phyloP scores from a whole-genome alignment of 345 rosid species.

The Populus ilicifolia region DNA sequence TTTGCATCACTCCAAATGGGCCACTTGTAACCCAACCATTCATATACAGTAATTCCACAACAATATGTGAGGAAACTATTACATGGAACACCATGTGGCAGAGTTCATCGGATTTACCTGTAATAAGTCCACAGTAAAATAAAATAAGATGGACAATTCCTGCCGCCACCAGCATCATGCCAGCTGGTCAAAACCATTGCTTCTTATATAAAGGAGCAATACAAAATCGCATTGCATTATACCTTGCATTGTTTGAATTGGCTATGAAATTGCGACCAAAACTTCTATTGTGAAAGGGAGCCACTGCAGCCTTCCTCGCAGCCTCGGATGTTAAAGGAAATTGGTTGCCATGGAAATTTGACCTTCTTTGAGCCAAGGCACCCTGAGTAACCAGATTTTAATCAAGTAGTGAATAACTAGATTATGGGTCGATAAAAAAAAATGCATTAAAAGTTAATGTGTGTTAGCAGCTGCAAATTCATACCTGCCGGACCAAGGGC shows the following conservation, averaged over 20 bases:
- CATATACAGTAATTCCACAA: conserved; percentile 19
- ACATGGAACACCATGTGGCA: conserved; percentile 31
- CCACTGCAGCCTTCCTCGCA: conserved; percentile 55
- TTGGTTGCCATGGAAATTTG: conserved; percentile 55
- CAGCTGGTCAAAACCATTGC: neutral
- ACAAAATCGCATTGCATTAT: conserved; percentile 1
- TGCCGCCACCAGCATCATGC: neutral
- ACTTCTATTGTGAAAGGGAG: conserved; percentile 50
- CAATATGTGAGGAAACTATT: conserved; percentile 20
- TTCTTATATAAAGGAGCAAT: neutral
- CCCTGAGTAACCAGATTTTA: conserved; percentile 43
- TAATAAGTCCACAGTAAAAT: conserved; percentile 10
- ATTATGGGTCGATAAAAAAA: neutral
- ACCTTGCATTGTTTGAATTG: conserved; percentile 62
- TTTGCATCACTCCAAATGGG: conserved; percentile 13
- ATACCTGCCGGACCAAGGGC: conserved; percentile 77
- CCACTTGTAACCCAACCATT: conserved; percentile 25
- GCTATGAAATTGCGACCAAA: conserved; percentile 38
- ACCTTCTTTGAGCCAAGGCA: conserved; percentile 68
- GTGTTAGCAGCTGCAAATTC: neutral
- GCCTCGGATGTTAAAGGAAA: conserved; percentile 53
- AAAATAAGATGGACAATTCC: neutral
- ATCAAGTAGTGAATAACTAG: neutral
- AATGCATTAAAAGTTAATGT: neutral
- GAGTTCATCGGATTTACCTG: conserved; percentile 47